These are phyloP conservation scores for Astrothelium macrocarpum DNA, from an alignment of 495 filamentous ascomycete species.

Conservation along the genomic window DNA sequence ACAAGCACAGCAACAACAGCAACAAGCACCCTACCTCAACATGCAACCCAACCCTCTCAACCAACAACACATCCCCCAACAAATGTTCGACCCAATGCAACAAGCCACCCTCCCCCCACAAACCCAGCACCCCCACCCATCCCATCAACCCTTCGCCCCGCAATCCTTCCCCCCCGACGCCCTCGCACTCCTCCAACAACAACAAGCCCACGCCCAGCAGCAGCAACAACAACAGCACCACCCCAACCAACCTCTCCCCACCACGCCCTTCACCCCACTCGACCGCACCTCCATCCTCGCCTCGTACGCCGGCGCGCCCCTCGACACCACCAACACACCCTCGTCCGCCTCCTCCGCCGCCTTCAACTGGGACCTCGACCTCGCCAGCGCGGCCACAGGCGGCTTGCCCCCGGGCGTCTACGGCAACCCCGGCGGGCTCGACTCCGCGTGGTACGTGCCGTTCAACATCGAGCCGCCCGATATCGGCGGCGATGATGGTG, in stretches of 20 bases:
- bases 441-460: constrained; percentile 84
- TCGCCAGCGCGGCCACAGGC: too few species aligned
- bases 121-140: constrained; percentile 11
- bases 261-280: constrained; percentile 42
- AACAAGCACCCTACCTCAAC: constrained; percentile 18
- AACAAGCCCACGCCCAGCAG: constrained; percentile 20
- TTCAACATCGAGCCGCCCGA: constrained; percentile 80
- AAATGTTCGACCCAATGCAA: neutral
- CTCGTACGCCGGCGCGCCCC: constrained; percentile 49
- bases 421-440: constrained; percentile 30
- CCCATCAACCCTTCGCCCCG: neutral
- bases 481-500: constrained; percentile 41
- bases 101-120: neutral
- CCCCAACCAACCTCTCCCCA: constrained; percentile 28
- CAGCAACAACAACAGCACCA: constrained; percentile 25
- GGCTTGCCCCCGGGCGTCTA: constrained; percentile 8
- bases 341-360: neutral
- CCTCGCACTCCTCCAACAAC: constrained; percentile 7
- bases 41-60: constrained; percentile 6
- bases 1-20: constrained; percentile 20
- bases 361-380: constrained; percentile 9
- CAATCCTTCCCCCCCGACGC: constrained; percentile 4
- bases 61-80: constrained; percentile 11
- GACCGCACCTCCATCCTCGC: constrained; percentile 72
- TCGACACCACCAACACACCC: neutral